These are phyloP conservation scores for Saccharomyces eubayanus DNA, from an alignment of 805 yeast species.

Conservation along the genomic window DNA sequence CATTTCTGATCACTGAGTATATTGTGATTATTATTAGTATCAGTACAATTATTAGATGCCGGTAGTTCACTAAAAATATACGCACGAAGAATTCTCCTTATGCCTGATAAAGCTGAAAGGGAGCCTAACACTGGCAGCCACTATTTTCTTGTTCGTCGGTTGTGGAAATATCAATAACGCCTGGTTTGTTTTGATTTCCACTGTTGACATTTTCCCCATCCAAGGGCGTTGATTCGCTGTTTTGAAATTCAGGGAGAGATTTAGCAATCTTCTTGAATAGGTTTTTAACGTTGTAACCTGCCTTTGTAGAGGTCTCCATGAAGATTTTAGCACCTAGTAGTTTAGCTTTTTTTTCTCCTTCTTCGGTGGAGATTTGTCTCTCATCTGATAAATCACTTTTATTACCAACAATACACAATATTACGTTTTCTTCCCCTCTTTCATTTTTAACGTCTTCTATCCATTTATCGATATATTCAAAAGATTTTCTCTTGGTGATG, in stretches of 20 bases:
- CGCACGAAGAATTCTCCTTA: neutral
- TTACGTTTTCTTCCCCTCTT: conserved; percentile 78
- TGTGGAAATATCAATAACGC: conserved; percentile 39
- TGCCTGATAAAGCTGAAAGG: neutral
- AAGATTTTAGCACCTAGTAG: conserved; percentile 67
- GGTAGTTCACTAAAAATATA: neutral
- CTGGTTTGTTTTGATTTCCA: conserved; percentile 29
- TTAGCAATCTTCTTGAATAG: conserved; percentile 87
- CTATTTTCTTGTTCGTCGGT: conserved; percentile 30
- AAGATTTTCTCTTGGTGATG: conserved; percentile 77
- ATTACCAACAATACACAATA: conserved; percentile 86
- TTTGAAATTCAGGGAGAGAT: conserved; percentile 75
- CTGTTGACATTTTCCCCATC: conserved; percentile 21
- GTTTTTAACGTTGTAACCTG: conserved; percentile 86
- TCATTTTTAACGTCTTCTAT: conserved; percentile 89
- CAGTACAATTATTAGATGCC: neutral
- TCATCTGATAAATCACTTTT: conserved; percentile 74
- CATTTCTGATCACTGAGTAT: neutral
- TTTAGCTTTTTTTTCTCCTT: conserved; percentile 72
- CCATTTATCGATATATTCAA: conserved; percentile 83
- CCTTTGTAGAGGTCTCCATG: conserved; percentile 91
- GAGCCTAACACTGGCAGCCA: conserved; percentile 34
- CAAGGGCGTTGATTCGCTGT: conserved; percentile 20
- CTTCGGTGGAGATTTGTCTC: conserved; percentile 74
- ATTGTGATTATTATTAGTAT: neutral